Evolutionary conservation across 139 green algal genomes (phyloP), one percentile per base, ranked within the genome.

Genomic region (Chlorella sorokiniana): DNA sequence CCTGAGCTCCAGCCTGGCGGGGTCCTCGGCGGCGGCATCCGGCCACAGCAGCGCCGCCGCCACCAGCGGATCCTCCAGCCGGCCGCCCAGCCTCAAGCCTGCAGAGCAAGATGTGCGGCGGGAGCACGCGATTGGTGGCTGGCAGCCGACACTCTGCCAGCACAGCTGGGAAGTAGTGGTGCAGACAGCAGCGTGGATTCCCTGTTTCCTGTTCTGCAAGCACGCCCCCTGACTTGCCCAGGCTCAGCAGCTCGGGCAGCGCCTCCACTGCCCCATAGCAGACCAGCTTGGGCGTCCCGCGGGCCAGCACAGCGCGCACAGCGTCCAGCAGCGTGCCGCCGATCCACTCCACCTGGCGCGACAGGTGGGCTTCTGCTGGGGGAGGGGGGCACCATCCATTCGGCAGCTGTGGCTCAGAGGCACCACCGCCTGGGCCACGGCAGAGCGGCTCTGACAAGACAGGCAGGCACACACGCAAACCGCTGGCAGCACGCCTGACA

Each of bases 11-110:
- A 75, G 61, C 73, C 40, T 65, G 48, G 51, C 25, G 27, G 54
- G 33, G 35, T 71, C 75, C 25, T 77, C 44, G 29, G 56, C 65
- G 16, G 67, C 27, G 0, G 64, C 51, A 35, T 52, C 48, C 1
- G 78, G 78, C 42, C 56, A 77, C 48, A 83, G 65, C 38, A 83
- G 78, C 37, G 42, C 48, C 1, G 48, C 65, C 16, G 78, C 78
- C 33, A 76, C 48, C 0, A 25, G 78, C 2, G 78, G 65, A 69
- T 83, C 78, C 65, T 76, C 78, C 25, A 76, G 18, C 9, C 25
- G 67, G 14, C 78, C 78, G 5, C 65, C 65, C 44, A 83, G 48
- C 37, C 4, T 38, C 37, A 83, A 8, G 25, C 78, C 78, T 77
- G 78, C 35, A 73, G 14, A 33, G 25, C 8, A 25, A 20, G 1